Evolutionary conservation across 331 rosid genomes (phyloP), one percentile per base, ranked within the genome.

Genomic region (Pyracantha coccinea): DNA sequence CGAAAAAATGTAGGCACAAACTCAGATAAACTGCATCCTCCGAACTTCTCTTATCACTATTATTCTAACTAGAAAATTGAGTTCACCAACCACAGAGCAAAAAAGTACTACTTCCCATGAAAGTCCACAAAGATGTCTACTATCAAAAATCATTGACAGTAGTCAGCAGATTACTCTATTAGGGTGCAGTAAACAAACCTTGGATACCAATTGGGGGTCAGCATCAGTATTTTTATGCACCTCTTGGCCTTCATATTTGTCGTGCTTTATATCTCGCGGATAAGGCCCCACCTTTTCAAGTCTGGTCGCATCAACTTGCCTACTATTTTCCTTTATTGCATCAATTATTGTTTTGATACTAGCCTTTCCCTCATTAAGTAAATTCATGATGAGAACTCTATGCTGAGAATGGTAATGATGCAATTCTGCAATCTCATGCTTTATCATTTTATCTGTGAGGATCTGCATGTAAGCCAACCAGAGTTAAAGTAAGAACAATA

Each of bases 361-460:
- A 74, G 89, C 82, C 62, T 78, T 87, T 73, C 90, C 97, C 66
- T 90, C 93, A 52, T 79, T 78, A 72, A 95, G 96, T 65, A 88
- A 80, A 84, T 79, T 79, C 81, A 74, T 55, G 58, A 90, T 75
- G 66, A 86, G 83, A 81, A 78, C 88, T 76, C 85, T 86, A 75
- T 65, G 74, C 83, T 85, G 82, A 72, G 88, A 86, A 85, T 92
- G 85, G 75, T 75, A 76, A 74, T 72, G 83, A 53, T 73, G 80
- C 75, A 95, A 74, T 77, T 81, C 93, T 59, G 86, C 77, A 75
- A 95, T 68, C 80, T 77, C 82, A 72, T 79, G 81, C 55, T 64
- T 85, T 60, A 90, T 83, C 83, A 83, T 86, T 78, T 75, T 80
- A 78, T 64, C 53, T 82, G 81, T 27, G 71, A n/a, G 81, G 79